Evolutionary conservation across 2,329 filamentous ascomycete genomes (phyloP), one percentile per base, ranked within the genome.

Genomic region (Nemania sp.): DNA sequence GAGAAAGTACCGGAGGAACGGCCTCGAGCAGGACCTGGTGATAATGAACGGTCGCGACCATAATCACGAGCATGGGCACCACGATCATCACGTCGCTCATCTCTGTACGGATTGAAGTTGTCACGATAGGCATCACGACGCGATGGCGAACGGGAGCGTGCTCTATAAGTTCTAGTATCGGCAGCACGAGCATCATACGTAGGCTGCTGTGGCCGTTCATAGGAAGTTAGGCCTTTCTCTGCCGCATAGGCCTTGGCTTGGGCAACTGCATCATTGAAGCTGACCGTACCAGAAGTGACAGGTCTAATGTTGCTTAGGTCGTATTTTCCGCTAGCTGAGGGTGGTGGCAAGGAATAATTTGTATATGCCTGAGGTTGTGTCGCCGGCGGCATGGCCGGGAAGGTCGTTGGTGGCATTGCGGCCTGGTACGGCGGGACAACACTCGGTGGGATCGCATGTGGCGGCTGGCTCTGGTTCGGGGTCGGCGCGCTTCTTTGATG

Each of bases 211-310:
- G 72, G 41, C 45, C 83, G 77, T 44, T 87, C 83, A 69, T 86
- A 86, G 14, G 80, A 77, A 31, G 80, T 75, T 28, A 91, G 77
- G 56, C 89, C 90, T 68, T 90, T 89, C 69, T 93, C 87, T 24
- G 88, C 85, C 34, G 91, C 90, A 70, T 89, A 90, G 36, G 86
- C 88, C 69, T 89, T 89, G 41, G 90, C 91, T 70, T 91, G 90
- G 33, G 91, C 89, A 64, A 96, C 86, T 43, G 90, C 89, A 70
- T 95, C 90, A 54, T 88, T 83, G 60, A 96, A 86, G 71, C 86
- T 93, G 64, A 95, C 86, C 17, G 88, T 90, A 54, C 91, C 91
- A 24, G 89, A 89, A 68, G 82, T 90, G 50, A 88, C 81, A 4
- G 91, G 90, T 65, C 89, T 88, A 68, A 94, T 90, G 50, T 83